These are phyloP conservation scores for Austroboletus festivus DNA, from an alignment of 768 basidiomycete genomes.

Conservation along the genomic window DNA sequence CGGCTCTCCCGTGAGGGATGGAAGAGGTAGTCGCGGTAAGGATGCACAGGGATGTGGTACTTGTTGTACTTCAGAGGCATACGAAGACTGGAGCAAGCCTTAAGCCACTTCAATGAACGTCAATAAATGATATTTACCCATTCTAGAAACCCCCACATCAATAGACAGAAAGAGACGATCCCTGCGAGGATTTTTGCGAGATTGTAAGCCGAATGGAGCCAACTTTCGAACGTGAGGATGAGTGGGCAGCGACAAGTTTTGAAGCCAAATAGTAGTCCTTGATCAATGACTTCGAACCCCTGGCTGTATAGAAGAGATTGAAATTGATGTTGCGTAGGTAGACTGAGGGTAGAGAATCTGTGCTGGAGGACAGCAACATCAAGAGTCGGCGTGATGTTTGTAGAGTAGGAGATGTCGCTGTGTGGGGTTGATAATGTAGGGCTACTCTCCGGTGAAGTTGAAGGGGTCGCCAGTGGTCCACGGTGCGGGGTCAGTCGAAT, in stretches of 20 bases:
- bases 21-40: constrained; percentile 9
- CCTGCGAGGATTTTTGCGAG: constrained; percentile 12
- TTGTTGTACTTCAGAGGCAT: constrained; percentile 5
- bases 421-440: constrained; percentile 14
- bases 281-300: neutral
- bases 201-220: constrained; percentile 9
- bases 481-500: constrained; percentile 22
- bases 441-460: constrained; percentile 16
- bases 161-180: constrained; percentile 17
- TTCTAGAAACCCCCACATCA: constrained; percentile 25
- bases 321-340: neutral
- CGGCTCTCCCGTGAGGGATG: constrained; percentile 2
- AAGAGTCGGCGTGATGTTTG: neutral
- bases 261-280: neutral
- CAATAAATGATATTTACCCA: constrained; percentile 9
- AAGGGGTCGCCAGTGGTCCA: constrained; percentile 27
- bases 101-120: constrained; percentile 2
- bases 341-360: constrained; percentile 6
- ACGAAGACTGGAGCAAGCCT: constrained; percentile 12
- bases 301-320: neutral
- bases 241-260: neutral
- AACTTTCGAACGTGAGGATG: neutral
- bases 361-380: constrained; percentile 12
- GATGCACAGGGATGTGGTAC: constrained; percentile 3
- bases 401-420: constrained; percentile 10